These are phyloP conservation scores for Myrica gale DNA, from an alignment of 306 rosid genomes.

Conservation along the genomic window DNA sequence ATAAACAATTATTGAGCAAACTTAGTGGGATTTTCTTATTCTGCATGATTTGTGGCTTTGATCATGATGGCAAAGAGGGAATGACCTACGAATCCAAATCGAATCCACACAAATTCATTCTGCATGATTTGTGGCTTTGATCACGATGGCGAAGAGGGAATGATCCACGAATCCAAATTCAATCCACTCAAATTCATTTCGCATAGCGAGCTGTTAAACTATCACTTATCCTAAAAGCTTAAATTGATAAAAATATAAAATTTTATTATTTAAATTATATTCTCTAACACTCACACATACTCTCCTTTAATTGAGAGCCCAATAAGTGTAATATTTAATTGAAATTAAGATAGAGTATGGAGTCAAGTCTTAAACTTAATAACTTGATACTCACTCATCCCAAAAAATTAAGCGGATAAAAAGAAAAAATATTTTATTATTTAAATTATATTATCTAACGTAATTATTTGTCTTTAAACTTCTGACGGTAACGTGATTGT, in stretches of 20 bases:
- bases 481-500: not conserved
- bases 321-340: too few species aligned
- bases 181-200: not conserved
- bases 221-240: too few species aligned
- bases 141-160: not conserved
- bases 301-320: too few species aligned
- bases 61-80: not conserved
- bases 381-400: too few species aligned
- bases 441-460: too few species aligned
- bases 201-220: not conserved
- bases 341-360: too few species aligned
- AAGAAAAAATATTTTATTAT: too few species aligned
- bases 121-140: constrained; percentile 2
- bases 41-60: not conserved
- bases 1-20: not conserved
- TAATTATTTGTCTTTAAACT: not conserved
- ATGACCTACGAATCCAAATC: constrained; percentile 14
- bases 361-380: too few species aligned
- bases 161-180: constrained; percentile 11
- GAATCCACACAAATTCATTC: not conserved
- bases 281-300: too few species aligned
- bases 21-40: not conserved
- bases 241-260: too few species aligned
- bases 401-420: too few species aligned
- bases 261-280: too few species aligned